Evolutionary conservation across 1,284 basidiomycete genomes (phyloP).

Genomic region (Tilletia caries): DNA sequence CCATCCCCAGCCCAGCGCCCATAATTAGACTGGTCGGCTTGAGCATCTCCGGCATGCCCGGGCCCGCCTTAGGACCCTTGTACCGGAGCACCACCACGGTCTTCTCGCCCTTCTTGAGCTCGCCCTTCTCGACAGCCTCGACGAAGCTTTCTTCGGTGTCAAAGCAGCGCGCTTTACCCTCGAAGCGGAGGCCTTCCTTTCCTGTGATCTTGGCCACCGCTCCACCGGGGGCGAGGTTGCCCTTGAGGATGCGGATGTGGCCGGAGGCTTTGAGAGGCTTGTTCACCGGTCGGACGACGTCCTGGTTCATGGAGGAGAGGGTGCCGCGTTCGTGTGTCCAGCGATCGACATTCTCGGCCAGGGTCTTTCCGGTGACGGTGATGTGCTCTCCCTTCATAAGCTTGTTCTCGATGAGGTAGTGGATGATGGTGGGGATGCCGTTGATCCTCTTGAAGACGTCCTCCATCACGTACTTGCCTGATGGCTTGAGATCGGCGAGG

Average conservation of each 20-base stretch:
- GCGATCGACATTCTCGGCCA: constrained; percentile 54
- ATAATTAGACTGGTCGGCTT: constrained; percentile 31
- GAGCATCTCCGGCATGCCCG: constrained; percentile 33
- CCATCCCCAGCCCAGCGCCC: constrained; percentile 27
- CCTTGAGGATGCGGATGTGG: constrained; percentile 51
- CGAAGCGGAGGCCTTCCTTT: constrained; percentile 50
- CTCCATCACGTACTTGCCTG: constrained; percentile 54
- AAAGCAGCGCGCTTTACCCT: constrained; percentile 51
- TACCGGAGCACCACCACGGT: constrained; percentile 51
- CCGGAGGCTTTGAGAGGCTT: constrained; percentile 50
- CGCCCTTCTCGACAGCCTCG: constrained; percentile 43
- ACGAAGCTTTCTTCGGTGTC: constrained; percentile 53
- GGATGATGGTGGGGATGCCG: constrained; percentile 57
- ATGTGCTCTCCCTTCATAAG: constrained; percentile 57
- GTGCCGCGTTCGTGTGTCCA: constrained; percentile 64
- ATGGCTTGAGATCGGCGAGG: constrained; percentile 52
- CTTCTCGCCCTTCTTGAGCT: constrained; percentile 52
- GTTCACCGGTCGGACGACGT: constrained; percentile 43
- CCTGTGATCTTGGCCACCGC: constrained; percentile 53
- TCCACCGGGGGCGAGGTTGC: constrained; percentile 51
- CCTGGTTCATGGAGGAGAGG: constrained; percentile 36
- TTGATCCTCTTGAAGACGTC: constrained; percentile 48
- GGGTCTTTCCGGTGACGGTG: constrained; percentile 49
- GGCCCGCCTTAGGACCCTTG: constrained; percentile 51
- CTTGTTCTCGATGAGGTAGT: constrained; percentile 50